Evolutionary conservation across 805 yeast genomes (phyloP), one percentile per base, ranked within the genome.

Genomic region (Ogataea philodendri): DNA sequence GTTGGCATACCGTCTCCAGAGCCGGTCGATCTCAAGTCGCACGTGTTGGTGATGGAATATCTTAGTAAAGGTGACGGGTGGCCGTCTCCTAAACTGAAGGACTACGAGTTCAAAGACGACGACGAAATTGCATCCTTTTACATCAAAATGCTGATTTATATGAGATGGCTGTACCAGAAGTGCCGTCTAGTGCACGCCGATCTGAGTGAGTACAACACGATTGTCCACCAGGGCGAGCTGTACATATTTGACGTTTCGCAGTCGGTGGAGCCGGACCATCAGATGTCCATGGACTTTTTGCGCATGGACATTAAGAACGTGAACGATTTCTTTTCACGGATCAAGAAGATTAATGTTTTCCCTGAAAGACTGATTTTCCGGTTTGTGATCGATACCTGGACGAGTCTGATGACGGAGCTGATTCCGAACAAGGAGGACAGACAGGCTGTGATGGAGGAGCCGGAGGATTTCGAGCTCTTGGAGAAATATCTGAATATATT

Each of bases 261-360:
- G 59, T 81, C 94, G 23, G 97, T 93, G 15, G 97, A 93, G 59
- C 97, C 96, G 7, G 96, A 88, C 51, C 99, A 93, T 62, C 97
- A 96, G 8, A 87, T 87, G 87, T 84, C 95, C 26, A 69, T 93
- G 46, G 97, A 93, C 59, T 93, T 93, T 57, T 64, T 93, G 42
- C 70, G 99, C 55, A 93, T 93, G 98, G 99, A 93, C 63, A 89
- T 93, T 55, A 93, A 90, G 59, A 93, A 93, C 55, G 85, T 90
- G 15, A 93, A 90, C 54, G 93, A 85, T 51, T 93, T 81, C 59
- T 93, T 93, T 52, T 70, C 71, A 40, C 70, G 79, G 42, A 74
- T 72, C 51, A 78, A 81, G 57, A 80, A 81, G 22, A 85, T 89
- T 26, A 72, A 75, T 33, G 82, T 86, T 10, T 83, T 84, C 49